phyloP scores from a whole-genome alignment of 768 basidiomycete genomes.

The Candolleomyces efflorescens region DNA sequence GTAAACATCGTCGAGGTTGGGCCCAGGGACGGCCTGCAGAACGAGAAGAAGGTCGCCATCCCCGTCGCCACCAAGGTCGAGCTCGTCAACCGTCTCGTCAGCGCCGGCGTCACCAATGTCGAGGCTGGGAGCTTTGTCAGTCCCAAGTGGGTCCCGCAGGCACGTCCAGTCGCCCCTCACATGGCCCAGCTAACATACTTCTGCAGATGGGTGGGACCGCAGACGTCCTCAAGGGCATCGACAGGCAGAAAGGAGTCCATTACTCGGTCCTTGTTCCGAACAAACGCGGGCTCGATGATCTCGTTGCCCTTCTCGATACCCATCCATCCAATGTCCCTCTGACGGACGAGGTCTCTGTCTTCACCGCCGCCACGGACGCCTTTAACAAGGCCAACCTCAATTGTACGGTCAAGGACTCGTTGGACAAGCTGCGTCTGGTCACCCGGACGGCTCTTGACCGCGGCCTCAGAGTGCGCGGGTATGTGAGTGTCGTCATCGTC shows the following conservation, averaged over 20 bases:
- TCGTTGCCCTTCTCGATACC: slow-evolving; percentile 51
- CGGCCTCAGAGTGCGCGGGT: slow-evolving; percentile 74
- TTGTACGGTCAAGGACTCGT: slow-evolving; percentile 63
- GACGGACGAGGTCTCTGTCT: slow-evolving; percentile 84
- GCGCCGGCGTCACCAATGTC: slow-evolving; percentile 64
- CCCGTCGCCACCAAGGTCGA: slow-evolving; percentile 72
- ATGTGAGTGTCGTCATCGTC: slow-evolving; percentile 77
- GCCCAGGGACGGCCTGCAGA: slow-evolving; percentile 89
- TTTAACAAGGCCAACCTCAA: slow-evolving; percentile 88
- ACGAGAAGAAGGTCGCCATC: slow-evolving; percentile 66
- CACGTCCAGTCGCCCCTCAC: slow-evolving; percentile 20
- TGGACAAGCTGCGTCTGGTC: slow-evolving; percentile 60
- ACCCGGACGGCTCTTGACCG: slow-evolving; percentile 52
- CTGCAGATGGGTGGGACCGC: slow-evolving; percentile 85
- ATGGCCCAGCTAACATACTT: not conserved
- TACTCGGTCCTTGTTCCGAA: slow-evolving; percentile 85
- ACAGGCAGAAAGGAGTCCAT: slow-evolving; percentile 52
- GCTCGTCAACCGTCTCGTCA: slow-evolving; percentile 69
- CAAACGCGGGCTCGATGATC: slow-evolving; percentile 65
- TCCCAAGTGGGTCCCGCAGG: slow-evolving; percentile 93
- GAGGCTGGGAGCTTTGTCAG: slow-evolving; percentile 91
- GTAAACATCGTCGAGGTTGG: slow-evolving; percentile 86
- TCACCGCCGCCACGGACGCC: slow-evolving; percentile 83
- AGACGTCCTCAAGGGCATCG: slow-evolving; percentile 51
- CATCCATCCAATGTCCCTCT: slow-evolving; percentile 40